These are phyloP conservation scores for Fusarium penzigii DNA, from an alignment of 2,329 filamentous ascomycete genomes.

Conservation along the genomic window DNA sequence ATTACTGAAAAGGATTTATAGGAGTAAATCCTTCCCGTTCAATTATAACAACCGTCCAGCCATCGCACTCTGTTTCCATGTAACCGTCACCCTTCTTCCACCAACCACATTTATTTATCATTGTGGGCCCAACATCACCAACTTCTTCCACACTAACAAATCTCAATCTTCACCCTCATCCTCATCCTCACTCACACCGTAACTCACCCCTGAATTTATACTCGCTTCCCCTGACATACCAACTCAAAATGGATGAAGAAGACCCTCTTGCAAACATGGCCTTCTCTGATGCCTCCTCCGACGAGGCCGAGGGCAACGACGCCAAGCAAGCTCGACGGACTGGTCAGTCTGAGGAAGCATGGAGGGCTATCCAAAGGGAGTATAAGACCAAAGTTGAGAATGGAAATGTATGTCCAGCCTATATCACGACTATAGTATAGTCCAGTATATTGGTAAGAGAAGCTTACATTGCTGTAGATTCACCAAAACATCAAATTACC, in stretches of 20 bases:
- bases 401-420: constrained; percentile 46
- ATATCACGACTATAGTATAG: neutral
- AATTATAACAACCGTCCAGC: neutral
- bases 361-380: constrained; percentile 44
- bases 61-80: neutral
- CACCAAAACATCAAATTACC: constrained; percentile 45
- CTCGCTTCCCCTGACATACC: no score
- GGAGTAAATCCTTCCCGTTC: no score
- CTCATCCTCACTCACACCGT: neutral
- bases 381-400: constrained; percentile 56
- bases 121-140: constrained; percentile 19
- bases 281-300: constrained; percentile 37
- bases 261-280: constrained; percentile 34
- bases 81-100: constrained; percentile 1
- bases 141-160: constrained; percentile 10
- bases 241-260: constrained; percentile 29
- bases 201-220: neutral
- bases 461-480: constrained; percentile 38
- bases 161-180: constrained; percentile 1
- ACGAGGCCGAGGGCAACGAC: constrained; percentile 35
- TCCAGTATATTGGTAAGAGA: neutral
- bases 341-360: constrained; percentile 51
- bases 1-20: no score
- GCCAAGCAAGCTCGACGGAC: constrained; percentile 36
- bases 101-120: constrained; percentile 6